Evolutionary conservation across 768 basidiomycete genomes (phyloP), one percentile per base, ranked within the genome.

Genomic region (Russula lepida): DNA sequence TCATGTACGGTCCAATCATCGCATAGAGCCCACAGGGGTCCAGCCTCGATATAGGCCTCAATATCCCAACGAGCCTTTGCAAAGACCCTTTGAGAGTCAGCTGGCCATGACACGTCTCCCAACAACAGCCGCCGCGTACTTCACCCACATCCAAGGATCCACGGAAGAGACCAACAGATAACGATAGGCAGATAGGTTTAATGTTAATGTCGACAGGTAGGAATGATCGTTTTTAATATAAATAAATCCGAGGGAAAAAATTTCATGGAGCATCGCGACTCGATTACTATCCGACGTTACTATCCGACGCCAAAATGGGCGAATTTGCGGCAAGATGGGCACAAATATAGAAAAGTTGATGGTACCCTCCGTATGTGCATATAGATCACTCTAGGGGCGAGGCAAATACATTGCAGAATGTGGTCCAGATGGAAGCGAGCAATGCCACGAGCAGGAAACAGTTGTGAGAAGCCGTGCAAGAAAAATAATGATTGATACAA

Each of bases 151-250:
- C 33, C 8, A 35, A 12, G 17, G 33, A 21, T 33, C 1, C n/a
- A 21, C 3, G 32, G n/a, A 51, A 9, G 8, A 9, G 32, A 51
- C 76, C 77, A 15, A 72, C 71, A 13, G 59, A 77, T 71, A 56
- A 78, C 70, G n/a, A 62, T 72, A 77, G 69, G 77, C 12, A 60
- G 73, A 79, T n/a, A 37, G n/a, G n/a, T n/a, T n/a, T n/a, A n/a
- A n/a, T 49, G 48, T 54, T 63, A 44, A 23, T 19, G 39, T 30
- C 1, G 63, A 60, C 13, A 68, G 54, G 15, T 63, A 21, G 1
- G 59, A 17, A 44, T 2, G 60, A n/a, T 59, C 37, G 15, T 47
- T 58, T 58, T 35, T 44, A 63, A 28, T 64, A 41, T 23, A 63
- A 23, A 63, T 32, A 12, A 52, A 59, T 37, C 56, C 64, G 8